A percentile compares a stretch with the other conserved stretches of the same genome.
phyloP scores from a whole-genome alignment of 2,329 filamentous ascomycete species.

The Botrytis sinoallii region DNA sequence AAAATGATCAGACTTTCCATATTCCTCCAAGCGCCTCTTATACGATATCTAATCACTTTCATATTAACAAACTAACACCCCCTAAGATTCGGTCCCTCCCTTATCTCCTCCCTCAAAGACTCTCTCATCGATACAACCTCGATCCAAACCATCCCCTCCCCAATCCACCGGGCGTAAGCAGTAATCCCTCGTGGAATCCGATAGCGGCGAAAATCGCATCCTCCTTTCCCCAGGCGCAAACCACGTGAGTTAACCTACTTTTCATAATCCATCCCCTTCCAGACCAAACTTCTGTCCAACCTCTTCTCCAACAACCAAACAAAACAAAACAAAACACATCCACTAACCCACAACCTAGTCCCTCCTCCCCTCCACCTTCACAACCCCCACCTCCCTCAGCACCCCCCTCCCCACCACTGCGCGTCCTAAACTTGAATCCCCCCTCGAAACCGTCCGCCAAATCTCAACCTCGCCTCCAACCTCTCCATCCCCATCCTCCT shows the following conservation, averaged over 20 bases:
- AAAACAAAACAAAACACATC: background rate
- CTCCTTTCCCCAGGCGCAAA: slow-evolving; percentile 72
- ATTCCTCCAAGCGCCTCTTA: rapidly evolving
- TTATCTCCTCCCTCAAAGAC: slow-evolving; percentile 55
- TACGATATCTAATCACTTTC: background rate
- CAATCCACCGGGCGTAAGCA: slow-evolving; percentile 66
- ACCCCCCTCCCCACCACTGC: slow-evolving; percentile 54
- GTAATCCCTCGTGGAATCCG: slow-evolving; percentile 72
- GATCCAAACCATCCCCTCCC: slow-evolving; percentile 46
- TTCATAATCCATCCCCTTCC: slow-evolving; percentile 40
- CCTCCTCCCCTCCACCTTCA: slow-evolving; percentile 44
- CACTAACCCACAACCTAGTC: slow-evolving; percentile 27
- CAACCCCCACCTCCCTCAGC: slow-evolving; percentile 38
- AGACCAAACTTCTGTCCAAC: slow-evolving; percentile 26
- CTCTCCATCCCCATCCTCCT: slow-evolving; percentile 64
- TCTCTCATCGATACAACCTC: slow-evolving; percentile 61
- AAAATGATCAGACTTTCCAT: background rate
- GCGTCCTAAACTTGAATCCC: slow-evolving; percentile 78
- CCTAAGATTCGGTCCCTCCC: slow-evolving; percentile 60
- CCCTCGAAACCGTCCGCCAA: slow-evolving; percentile 60
- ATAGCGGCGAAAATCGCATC: slow-evolving; percentile 73
- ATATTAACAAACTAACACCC: slow-evolving; percentile 25
- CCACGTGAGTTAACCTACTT: slow-evolving; percentile 38
- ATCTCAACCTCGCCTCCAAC: slow-evolving; percentile 52
- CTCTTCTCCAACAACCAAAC: too few species aligned